Evolutionary conservation across 2,329 filamentous ascomycete genomes (phyloP).

Genomic region (Dactylellina parvicollis): DNA sequence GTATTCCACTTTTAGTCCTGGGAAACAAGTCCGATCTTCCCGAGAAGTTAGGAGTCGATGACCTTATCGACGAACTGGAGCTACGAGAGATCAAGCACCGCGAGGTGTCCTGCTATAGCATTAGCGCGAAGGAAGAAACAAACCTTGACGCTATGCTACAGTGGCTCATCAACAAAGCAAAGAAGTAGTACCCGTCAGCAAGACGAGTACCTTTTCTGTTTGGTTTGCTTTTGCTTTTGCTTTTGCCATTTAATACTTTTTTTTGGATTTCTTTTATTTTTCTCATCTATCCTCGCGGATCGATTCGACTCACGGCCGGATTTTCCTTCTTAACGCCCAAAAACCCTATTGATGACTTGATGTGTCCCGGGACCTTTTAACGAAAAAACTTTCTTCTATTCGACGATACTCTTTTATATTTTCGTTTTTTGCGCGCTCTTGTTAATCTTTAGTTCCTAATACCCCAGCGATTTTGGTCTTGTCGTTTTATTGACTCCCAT

Average conservation of each 20-base stretch:
- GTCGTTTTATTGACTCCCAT: constrained; percentile 12
- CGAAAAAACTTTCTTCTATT: constrained; percentile 30
- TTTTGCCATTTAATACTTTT: not conserved
- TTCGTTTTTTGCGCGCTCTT: constrained; percentile 9
- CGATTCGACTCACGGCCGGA: constrained; percentile 36
- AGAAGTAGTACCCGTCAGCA: constrained; percentile 67
- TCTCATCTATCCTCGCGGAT: constrained; percentile 20
- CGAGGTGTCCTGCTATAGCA: constrained; percentile 97
- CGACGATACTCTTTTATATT: constrained; percentile 25
- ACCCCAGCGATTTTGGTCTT: constrained; percentile 49
- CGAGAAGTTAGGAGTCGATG: constrained; percentile 90
- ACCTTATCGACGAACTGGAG: constrained; percentile 91
- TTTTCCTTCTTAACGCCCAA: constrained; percentile 38
- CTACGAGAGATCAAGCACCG: constrained; percentile 88
- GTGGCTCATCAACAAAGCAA: constrained; percentile 92
- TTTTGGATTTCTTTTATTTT: constrained; percentile 15
- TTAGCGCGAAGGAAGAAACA: constrained; percentile 98
- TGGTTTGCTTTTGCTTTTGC: too few species aligned
- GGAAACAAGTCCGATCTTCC: constrained; percentile 97
- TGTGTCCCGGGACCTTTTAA: constrained; percentile 48
- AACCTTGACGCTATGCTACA: constrained; percentile 96
- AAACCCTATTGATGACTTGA: constrained; percentile 52
- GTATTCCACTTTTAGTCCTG: constrained; percentile 90
- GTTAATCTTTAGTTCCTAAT: constrained; percentile 52
- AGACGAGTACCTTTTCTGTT: constrained; percentile 14